phyloP scores from a whole-genome alignment of 2,329 filamentous ascomycete species.

The Diplodia scrobiculata region DNA sequence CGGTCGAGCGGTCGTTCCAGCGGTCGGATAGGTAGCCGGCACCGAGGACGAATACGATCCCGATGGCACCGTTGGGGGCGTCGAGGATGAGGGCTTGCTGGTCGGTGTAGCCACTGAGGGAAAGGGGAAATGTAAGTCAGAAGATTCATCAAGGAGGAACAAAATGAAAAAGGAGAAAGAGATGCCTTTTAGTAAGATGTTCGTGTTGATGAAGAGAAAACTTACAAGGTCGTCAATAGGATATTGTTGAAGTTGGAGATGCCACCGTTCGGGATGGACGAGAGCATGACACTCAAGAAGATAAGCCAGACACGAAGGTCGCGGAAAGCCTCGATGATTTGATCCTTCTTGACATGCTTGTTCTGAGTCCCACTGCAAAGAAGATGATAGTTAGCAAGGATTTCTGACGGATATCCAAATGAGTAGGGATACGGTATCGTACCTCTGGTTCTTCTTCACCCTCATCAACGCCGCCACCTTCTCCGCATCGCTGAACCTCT shows the following conservation, averaged over 20 bases:
- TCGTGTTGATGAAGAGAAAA: background rate
- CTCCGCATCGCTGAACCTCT: conserved; percentile 41
- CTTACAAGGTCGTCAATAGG: conserved; percentile 42
- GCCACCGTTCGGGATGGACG: conserved; percentile 48
- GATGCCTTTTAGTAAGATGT: background rate
- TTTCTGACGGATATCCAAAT: background rate
- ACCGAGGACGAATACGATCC: conserved; percentile 47
- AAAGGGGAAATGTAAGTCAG: background rate
- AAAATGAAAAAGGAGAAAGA: too few relatives aligned
- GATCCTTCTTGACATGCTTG: conserved; percentile 27
- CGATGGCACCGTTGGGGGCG: conserved; percentile 49
- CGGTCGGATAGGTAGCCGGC: conserved; percentile 46
- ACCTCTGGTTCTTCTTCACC: conserved; percentile 31
- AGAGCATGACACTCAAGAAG: conserved; percentile 41
- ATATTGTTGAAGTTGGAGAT: conserved; percentile 50
- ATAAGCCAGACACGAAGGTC: conserved; percentile 41
- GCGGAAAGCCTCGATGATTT: conserved; percentile 28
- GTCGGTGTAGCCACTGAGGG: conserved; percentile 44
- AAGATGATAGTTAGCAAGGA: background rate
- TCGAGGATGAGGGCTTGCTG: conserved; percentile 51
- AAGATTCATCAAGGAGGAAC: too few relatives aligned
- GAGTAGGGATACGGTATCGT: background rate
- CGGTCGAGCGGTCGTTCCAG: conserved; percentile 40
- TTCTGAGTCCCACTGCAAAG: conserved; percentile 28
- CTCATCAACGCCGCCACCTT: conserved; percentile 34